phyloP scores from a whole-genome alignment of 1,284 basidiomycete species.

The Boletus mariae region DNA sequence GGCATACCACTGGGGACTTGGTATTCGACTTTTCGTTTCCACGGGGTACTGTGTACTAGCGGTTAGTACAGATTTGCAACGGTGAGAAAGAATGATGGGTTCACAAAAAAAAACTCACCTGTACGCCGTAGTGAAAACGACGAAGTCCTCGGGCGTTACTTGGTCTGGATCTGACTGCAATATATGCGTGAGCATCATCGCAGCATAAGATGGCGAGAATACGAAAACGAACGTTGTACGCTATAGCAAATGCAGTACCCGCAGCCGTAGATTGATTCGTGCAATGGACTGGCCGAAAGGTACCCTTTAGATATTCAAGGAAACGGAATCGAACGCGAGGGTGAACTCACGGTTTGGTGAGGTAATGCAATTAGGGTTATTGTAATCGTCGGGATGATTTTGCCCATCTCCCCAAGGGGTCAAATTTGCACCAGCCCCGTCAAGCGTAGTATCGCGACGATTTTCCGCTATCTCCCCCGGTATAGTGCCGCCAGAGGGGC shows the following conservation, averaged over 20 bases:
- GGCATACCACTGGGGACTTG: slow-evolving; percentile 10
- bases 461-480: slow-evolving; percentile 8
- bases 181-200: not conserved
- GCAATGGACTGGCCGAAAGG: slow-evolving; percentile 5
- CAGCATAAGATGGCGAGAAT: not conserved
- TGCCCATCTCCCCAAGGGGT: slow-evolving; percentile 6
- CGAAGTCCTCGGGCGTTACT: not conserved
- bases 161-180: slow-evolving; percentile 1
- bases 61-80: not conserved
- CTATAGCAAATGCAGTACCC: not conserved
- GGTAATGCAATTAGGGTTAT: not conserved
- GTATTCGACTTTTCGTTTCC: slow-evolving; percentile 4
- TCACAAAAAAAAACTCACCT: slow-evolving; percentile 6
- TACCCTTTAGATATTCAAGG: not conserved
- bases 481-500: not conserved
- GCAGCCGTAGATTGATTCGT: not conserved
- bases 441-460: not conserved
- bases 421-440: fast-evolving
- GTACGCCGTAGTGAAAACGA: not conserved
- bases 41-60: slow-evolving; percentile 12
- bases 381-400: not conserved
- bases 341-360: slow-evolving; percentile 13
- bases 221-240: slow-evolving; percentile 4
- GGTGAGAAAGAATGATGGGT: no score
- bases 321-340: not conserved